Evolutionary conservation across 2,329 filamentous ascomycete species (phyloP).

Genomic region (Fusarium incarnatum): DNA sequence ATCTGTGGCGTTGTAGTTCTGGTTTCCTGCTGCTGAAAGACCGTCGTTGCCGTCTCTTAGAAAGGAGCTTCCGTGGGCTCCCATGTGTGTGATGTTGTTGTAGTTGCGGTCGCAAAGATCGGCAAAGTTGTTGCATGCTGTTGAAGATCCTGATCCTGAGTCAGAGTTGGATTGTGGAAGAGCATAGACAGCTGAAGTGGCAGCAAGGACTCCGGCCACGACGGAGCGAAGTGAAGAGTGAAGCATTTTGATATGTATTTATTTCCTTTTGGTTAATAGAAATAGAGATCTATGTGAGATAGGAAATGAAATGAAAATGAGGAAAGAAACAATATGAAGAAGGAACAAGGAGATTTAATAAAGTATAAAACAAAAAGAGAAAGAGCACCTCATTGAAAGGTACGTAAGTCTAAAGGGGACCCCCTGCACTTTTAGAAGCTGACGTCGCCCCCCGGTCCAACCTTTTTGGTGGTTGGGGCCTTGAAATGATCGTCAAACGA

Average conservation of each 20-base stretch:
- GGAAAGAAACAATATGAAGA: constrained; percentile 9
- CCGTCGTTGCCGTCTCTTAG: constrained; percentile 69
- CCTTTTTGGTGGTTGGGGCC: constrained; percentile 32
- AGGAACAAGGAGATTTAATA: constrained; percentile 19
- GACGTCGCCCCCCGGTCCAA: constrained; percentile 43
- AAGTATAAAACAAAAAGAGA: constrained; percentile 31
- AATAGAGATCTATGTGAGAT: background rate
- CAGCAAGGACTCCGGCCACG: constrained; percentile 37
- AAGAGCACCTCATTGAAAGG: background rate
- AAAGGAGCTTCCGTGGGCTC: constrained; percentile 80
- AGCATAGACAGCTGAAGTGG: constrained; percentile 41
- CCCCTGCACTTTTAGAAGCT: constrained; percentile 38
- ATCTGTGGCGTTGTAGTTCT: constrained; percentile 77
- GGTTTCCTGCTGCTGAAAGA: constrained; percentile 75
- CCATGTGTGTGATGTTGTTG: constrained; percentile 81
- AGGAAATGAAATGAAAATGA: background rate
- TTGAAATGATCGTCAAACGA: constrained; percentile 30
- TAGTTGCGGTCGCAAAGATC: constrained; percentile 77
- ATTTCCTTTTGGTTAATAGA: background rate
- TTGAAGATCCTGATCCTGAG: constrained; percentile 38
- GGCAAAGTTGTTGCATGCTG: constrained; percentile 84
- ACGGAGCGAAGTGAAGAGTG: constrained; percentile 40
- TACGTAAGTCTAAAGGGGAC: constrained; percentile 23
- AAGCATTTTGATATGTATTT: constrained; percentile 33
- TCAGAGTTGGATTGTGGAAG: constrained; percentile 41